phyloP scores from a whole-genome alignment of 2,329 filamentous ascomycete species.

The Fusarium tanahbumbuense region DNA sequence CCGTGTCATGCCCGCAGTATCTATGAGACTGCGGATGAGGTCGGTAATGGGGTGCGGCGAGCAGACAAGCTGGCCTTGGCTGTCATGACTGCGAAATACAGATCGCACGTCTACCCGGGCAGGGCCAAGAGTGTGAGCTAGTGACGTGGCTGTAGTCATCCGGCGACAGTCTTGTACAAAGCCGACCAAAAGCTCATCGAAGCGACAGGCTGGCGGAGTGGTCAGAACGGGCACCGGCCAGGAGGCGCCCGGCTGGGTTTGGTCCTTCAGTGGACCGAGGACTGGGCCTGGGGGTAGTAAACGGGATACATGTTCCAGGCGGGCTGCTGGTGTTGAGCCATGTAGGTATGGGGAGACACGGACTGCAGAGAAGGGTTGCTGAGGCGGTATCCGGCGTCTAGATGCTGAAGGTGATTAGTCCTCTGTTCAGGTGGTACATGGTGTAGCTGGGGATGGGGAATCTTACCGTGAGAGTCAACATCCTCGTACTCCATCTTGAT shows the following conservation, averaged over 20 bases:
- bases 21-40: slow-evolving; percentile 47
- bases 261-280: slow-evolving; percentile 50
- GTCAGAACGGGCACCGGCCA: slow-evolving; percentile 52
- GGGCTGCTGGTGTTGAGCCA: slow-evolving; percentile 46
- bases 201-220: slow-evolving; percentile 47
- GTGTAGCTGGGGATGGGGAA: slow-evolving; percentile 5
- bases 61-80: slow-evolving; percentile 35
- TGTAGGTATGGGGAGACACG: slow-evolving; percentile 42
- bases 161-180: slow-evolving; percentile 53
- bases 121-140: slow-evolving; percentile 49
- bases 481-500: slow-evolving; percentile 58
- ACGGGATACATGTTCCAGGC: slow-evolving; percentile 52
- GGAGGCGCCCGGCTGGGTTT: slow-evolving; percentile 35
- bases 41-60: slow-evolving; percentile 49
- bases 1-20: slow-evolving; percentile 45
- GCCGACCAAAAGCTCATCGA: slow-evolving; percentile 51
- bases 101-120: slow-evolving; percentile 50
- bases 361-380: slow-evolving; percentile 44
- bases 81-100: slow-evolving; percentile 47
- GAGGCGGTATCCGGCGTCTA: slow-evolving; percentile 51
- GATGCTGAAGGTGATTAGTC: slow-evolving; percentile 47
- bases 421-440: slow-evolving; percentile 19
- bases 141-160: slow-evolving; percentile 46
- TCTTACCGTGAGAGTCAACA: slow-evolving; percentile 49
- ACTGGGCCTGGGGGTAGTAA: slow-evolving; percentile 50